A percentile compares a stretch with the other conserved stretches of the same genome.
Conservation (phyloP, 306 rosid genomes). For the Cucumis melo region DNA sequence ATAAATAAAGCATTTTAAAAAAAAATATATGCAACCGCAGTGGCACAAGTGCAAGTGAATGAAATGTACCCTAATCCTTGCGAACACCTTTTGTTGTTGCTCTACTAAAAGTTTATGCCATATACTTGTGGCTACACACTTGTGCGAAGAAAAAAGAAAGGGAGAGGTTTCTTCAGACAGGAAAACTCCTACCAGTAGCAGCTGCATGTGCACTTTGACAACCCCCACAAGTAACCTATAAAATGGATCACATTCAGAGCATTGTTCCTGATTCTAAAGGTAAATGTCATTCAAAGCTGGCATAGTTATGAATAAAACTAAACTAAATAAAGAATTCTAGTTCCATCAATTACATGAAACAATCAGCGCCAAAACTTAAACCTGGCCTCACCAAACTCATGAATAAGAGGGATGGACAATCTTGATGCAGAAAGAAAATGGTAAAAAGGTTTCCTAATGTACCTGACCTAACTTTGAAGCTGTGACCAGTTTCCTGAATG, state of each 20-base stretch:
- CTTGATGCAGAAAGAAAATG: background rate
- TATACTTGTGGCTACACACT: background rate
- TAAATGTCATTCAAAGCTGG: background rate
- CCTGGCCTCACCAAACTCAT: background rate
- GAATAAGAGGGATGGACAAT: background rate
- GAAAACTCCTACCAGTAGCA: conserved; percentile 54
- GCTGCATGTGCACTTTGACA: conserved; percentile 97
- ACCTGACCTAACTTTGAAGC: background rate
- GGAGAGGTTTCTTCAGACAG: conserved; percentile 1
- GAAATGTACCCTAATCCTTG: background rate
- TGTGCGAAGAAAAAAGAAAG: background rate
- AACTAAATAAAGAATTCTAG: background rate
- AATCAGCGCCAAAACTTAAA: background rate
- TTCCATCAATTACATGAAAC: background rate
- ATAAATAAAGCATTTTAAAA: background rate
- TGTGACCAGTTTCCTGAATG: background rate
- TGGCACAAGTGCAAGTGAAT: background rate
- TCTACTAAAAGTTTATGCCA: background rate
- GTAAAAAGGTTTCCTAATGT: background rate
- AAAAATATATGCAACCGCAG: background rate
- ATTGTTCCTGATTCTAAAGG: background rate
- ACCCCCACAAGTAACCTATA: conserved; percentile 95
- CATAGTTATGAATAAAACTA: background rate
- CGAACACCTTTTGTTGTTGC: background rate
- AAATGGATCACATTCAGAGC: conserved; percentile 9